phyloP scores from a whole-genome alignment of 2,329 filamentous ascomycete species.

The Penicillium sp. region DNA sequence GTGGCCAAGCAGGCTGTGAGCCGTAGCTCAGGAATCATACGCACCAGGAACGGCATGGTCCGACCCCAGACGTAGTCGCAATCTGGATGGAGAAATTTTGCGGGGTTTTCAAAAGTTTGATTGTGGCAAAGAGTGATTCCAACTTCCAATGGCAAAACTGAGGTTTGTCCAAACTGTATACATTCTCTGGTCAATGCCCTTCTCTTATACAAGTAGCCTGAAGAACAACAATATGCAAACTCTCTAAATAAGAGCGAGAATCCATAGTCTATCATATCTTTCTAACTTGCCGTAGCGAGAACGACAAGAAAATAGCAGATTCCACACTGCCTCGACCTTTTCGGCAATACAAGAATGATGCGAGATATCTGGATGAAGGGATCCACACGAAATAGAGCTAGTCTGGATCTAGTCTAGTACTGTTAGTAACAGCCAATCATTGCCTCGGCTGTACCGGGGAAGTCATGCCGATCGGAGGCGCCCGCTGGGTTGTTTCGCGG shows the following conservation, averaged over 20 bases:
- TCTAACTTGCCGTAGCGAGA: too few relatives aligned
- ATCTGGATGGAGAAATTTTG: neutral
- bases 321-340: neutral
- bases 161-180: neutral
- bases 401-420: neutral
- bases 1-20: neutral
- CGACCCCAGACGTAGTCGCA: constrained; percentile 2
- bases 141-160: neutral
- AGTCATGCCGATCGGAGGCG: neutral
- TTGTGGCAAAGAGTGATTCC: neutral
- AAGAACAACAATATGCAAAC: too few relatives aligned
- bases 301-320: neutral
- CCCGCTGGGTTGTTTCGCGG: neutral
- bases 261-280: too few relatives aligned
- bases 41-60: neutral
- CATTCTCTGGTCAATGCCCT: neutral
- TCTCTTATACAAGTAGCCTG: too few relatives aligned
- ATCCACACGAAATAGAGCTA: neutral
- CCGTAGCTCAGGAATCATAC: neutral
- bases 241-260: too few relatives aligned
- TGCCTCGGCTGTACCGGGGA: neutral
- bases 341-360: neutral
- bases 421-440: neutral
- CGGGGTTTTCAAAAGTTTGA: neutral
- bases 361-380: neutral